Evolutionary conservation across 179 eudicot genomes (phyloP), one percentile per base, ranked within the genome.

Genomic region (Actinidia chinensis): DNA sequence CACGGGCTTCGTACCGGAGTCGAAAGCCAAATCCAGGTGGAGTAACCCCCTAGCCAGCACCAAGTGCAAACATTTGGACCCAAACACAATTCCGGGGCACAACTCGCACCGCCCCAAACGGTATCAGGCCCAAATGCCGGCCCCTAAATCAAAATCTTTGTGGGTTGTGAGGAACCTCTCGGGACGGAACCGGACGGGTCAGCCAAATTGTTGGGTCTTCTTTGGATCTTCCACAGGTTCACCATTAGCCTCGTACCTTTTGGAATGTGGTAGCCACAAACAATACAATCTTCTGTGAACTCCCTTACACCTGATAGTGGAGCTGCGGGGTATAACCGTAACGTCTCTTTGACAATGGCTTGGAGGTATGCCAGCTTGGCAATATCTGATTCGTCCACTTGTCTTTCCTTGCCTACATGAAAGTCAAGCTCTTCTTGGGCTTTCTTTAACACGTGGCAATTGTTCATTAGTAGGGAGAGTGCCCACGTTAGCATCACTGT

Each of bases 101-200:
- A 42, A 44, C 47, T 20, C 82, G 42, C 11, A 82, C 82, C 0
- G 76, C 71, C 0, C 84, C 76, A 22, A 78, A 79, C 4, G 85
- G 82, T 54, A 82, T 74, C 68, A 79, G 4, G 61, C 79, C 82
- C 47, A 78, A 82, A 60, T 79, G 42, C 2, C 33, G 44, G 1
- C 82, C 82, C 43, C 43, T 58, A 1, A 82, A 28, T 83, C 82
- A 48, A 82, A 36, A 17, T 74, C n/a, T 47, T 68, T 75, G 28
- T 82, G 81, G 9, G 67, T 68, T 0, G 59, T 75, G 2, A 82
- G 50, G 44, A 82, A 82, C 52, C 84, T 82, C 70, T 82, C 85
- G 0, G 85, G 82, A 23, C 8, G 56, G 50, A 82, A 82, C 66
- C 77, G 25, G 11, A 22, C 1, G 82, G 79, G 1, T 74, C 65